Conservation (phyloP, 345 rosid species). For the Brassica juncea region DNA sequence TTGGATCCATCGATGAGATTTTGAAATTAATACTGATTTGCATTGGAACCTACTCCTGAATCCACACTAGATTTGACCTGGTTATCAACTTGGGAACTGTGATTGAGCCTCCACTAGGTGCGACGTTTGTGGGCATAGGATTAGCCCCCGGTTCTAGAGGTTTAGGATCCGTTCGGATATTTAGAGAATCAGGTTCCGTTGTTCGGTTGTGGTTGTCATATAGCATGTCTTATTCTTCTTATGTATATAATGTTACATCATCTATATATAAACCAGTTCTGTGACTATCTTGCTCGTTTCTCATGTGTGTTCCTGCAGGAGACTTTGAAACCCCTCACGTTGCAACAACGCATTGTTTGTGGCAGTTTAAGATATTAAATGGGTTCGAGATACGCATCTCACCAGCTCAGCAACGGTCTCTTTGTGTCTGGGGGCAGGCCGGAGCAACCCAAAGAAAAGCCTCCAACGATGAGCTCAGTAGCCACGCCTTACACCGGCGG, state of each 20-base stretch:
- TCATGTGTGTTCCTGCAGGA: constrained; percentile 22
- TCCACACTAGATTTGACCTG: constrained; percentile 2
- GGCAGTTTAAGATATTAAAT: constrained; percentile 42
- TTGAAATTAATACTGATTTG: not conserved
- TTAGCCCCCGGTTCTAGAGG: no score
- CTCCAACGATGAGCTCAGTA: constrained; percentile 89
- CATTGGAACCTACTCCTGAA: not conserved
- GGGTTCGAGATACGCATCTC: constrained; percentile 97
- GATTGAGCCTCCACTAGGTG: not conserved
- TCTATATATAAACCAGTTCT: not conserved
- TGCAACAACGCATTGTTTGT: constrained; percentile 9
- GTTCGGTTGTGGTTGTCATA: no score
- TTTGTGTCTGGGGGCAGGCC: constrained; percentile 87
- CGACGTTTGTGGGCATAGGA: not conserved
- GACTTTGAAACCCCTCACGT: constrained; percentile 7
- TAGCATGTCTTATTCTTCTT: constrained; percentile 2
- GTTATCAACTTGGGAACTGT: not conserved
- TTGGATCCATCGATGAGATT: not conserved
- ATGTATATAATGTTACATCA: not conserved
- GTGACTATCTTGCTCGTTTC: not conserved
- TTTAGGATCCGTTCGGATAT: no score
- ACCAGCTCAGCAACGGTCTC: constrained; percentile 96
- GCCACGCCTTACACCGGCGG: constrained; percentile 99
- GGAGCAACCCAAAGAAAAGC: constrained; percentile 92
- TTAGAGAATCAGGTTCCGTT: no score